Conservation (phyloP, 805 yeast species). For the Teunomyces panamensis region DNA sequence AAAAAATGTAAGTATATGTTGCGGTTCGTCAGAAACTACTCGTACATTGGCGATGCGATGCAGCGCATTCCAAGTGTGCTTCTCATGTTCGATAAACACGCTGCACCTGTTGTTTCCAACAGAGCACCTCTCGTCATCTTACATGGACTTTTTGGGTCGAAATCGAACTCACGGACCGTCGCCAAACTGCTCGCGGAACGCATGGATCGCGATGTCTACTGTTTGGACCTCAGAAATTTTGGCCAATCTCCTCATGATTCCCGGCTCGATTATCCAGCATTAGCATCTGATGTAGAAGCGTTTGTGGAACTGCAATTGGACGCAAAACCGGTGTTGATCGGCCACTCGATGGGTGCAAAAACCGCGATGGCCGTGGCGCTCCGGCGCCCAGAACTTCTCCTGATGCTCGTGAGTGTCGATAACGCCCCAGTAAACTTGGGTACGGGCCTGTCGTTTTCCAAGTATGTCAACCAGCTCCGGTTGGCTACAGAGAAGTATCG, state of each 20-base stretch:
- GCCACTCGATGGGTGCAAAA: constrained; percentile 94
- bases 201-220: constrained; percentile 57
- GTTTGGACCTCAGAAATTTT: constrained; percentile 83
- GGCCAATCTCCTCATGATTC: constrained; percentile 83
- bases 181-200: constrained; percentile 52
- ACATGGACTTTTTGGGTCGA: constrained; percentile 89
- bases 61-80: constrained; percentile 39
- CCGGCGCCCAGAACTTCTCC: constrained; percentile 58
- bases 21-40: neutral
- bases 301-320: constrained; percentile 52
- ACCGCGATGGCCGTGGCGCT: constrained; percentile 85
- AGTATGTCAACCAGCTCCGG: constrained; percentile 62
- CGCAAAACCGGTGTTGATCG: constrained; percentile 59
- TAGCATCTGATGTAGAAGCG: constrained; percentile 81
- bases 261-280: constrained; percentile 72
- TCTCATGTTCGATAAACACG: constrained; percentile 51
- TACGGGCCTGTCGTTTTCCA: constrained; percentile 54
- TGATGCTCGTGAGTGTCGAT: constrained; percentile 74
- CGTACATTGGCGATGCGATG: constrained; percentile 7
- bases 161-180: constrained; percentile 76
- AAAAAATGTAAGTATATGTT: neutral
- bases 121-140: constrained; percentile 69
- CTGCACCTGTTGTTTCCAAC: constrained; percentile 21
- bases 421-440: constrained; percentile 79
- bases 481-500: constrained; percentile 49